Percentiles rank a stretch among this genome's conserved stretches.
phyloP scores from a whole-genome alignment of 805 yeast genomes.

The Maudiozyma bulderi region DNA sequence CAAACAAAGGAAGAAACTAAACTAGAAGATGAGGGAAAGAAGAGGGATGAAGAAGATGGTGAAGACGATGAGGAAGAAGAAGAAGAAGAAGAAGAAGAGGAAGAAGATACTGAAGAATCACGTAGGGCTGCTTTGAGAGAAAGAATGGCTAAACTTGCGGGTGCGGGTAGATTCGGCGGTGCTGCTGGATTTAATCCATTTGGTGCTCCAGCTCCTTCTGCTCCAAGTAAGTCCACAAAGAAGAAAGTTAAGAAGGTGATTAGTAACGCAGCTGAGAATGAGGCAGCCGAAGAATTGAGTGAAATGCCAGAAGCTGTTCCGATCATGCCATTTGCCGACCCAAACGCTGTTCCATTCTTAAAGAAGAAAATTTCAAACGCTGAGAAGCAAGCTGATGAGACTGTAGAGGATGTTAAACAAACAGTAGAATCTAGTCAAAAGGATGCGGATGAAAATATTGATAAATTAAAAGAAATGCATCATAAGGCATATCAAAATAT shows the following conservation, averaged over 20 bases:
- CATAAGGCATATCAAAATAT: constrained; percentile 7
- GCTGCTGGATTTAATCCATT: constrained; percentile 36
- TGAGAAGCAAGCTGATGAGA: neutral
- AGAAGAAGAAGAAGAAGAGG: constrained; percentile 44
- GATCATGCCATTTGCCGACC: constrained; percentile 42
- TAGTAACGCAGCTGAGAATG: constrained; percentile 10
- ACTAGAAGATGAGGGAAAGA: neutral
- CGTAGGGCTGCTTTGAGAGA: constrained; percentile 71
- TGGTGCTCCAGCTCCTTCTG: constrained; percentile 25
- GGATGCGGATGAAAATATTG: neutral
- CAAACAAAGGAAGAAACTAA: neutral
- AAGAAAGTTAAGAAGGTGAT: constrained; percentile 15
- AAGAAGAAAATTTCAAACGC: constrained; percentile 8
- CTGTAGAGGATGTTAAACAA: neutral
- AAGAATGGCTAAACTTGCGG: constrained; percentile 93
- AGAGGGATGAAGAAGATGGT: constrained; percentile 11
- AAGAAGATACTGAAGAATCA: constrained; percentile 67
- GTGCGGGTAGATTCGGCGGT: constrained; percentile 64
- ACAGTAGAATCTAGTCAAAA: neutral
- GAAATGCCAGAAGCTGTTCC: constrained; percentile 35
- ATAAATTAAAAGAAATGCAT: neutral
- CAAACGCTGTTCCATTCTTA: constrained; percentile 26
- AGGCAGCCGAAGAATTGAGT: constrained; percentile 10
- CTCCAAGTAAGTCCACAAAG: constrained; percentile 11
- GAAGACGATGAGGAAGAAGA: constrained; percentile 30